phyloP scores from a whole-genome alignment of 169 alveolate genomes.

The Eimeria brunetti region DNA sequence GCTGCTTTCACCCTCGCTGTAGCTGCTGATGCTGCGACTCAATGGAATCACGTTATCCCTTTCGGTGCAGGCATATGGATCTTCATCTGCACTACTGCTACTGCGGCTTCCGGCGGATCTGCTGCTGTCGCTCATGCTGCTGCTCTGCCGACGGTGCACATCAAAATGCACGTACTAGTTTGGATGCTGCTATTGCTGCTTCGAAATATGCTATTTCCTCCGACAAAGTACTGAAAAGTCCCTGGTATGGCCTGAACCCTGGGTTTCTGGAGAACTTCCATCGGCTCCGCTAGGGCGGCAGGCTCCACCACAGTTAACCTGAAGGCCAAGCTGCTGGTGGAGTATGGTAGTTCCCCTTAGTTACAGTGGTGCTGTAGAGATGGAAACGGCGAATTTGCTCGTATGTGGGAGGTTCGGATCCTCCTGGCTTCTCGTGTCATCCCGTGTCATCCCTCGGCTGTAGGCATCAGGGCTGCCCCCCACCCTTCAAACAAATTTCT shows the following conservation, averaged over 20 bases:
- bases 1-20: slow-evolving; percentile 24
- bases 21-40: slow-evolving; percentile 38
- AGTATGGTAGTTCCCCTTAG: not conserved
- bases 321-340: not conserved
- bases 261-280: not conserved
- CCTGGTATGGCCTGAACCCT: slow-evolving; percentile 5
- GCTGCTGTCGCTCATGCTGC: slow-evolving; percentile 63
- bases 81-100: not conserved
- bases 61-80: slow-evolving; percentile 4
- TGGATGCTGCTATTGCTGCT: not conserved
- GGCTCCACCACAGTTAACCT: not conserved
- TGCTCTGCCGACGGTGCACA: slow-evolving; percentile 17
- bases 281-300: not conserved
- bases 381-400: not conserved
- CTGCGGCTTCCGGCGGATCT: slow-evolving; percentile 50
- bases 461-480: not conserved
- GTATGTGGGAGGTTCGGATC: not conserved
- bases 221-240: not conserved
- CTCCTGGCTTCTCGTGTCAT: not conserved
- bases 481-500: not conserved
- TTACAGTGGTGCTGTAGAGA: not conserved
- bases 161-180: not conserved
- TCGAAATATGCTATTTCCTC: not conserved
- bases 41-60: not conserved
- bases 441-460: slow-evolving; percentile 1